Base-by-base conservation (phyloP, 305 asterid species). In the Andrographis paniculata region DNA sequence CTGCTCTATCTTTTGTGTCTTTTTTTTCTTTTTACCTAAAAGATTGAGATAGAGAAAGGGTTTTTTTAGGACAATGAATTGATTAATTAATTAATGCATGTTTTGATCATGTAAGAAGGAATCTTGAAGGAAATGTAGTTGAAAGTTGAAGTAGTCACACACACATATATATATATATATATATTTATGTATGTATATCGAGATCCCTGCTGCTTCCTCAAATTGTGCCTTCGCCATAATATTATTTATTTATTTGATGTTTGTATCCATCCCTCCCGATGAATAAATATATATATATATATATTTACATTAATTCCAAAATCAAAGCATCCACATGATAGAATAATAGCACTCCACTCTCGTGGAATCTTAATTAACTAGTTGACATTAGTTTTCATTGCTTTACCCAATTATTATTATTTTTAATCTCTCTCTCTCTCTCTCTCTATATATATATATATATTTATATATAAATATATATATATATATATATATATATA, bases 141-240 rank as follows among this genome's bases (percentile, higher is more conserved):
- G 30, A 4, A 8, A 45, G 72, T 55, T 57, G 66, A 66, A 62
- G 72, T 9, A 33, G 13, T 6, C 13, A n/a, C 12, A 33, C 13
- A 9, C 33, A 27, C 6, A 27, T 5, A 6, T 5, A 27, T 27
- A 5, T 27, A 27, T 5, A 27, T 5, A 27, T 6, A 27, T 5
- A 27, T 69, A 63, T 42, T 69, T 73, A 72, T 55, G 40, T 55
- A 71, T 42, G 60, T 68, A 4, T 37, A 37, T 37, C 80, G 52
- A 78, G 73, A 69, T 65, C 71, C 69, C 30, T 24, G 30, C 44
- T 76, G 80, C 66, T 65, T 74, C 66, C 82, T 60, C 71, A 55
- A 51, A 19, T 56, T 42, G 74, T 57, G 65, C 67, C 56, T 45
- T 39, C 41, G 23, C 38, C 56, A 4, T 8, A 4, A 4, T 24